Base-by-base conservation (phyloP, 164 flowering plant species). In the Aristolochia californica region DNA sequence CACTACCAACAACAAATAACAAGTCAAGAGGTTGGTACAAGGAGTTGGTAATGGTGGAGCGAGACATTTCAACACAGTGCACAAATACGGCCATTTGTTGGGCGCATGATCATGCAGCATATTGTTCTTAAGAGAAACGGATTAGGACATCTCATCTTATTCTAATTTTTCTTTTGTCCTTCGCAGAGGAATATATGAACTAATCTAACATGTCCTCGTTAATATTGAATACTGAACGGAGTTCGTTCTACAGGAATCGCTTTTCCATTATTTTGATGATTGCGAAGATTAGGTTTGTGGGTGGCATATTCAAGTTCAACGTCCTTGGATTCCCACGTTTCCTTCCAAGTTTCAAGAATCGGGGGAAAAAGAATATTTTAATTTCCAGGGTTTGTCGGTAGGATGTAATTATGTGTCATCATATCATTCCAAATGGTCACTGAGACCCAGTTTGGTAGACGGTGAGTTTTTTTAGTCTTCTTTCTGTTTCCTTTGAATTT, bases 251-350 rank as follows among this genome's bases (percentile, higher is more conserved):
- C 10, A 34, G 40, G 10, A 34, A 34, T 34, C 40, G 7, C 40
- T 34, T 34, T 7, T 34, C 7, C 10, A 34, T 34, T 34, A 7
- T 34, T 34, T 4, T 5, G 7, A 34, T 34, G 40, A 34, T 34
- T 34, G 40, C 11, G 40, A 34, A 34, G 40, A 2, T 34, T 48
- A 0, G 20, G 51, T 48, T 48, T 17, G 23, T 21, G 7, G 51
- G 22, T 17, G 20, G 51, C 17, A 17, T 18, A 2, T 18, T 10
- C 51, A 18, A 48, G 22, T 48, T 48, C 0, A 7, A 48, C 17
- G n/a, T 48, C 51, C n/a, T 48, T 48, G 22, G 51, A 48, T 48
- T 48, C 51, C 22, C 21, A 48, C 51, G 51, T 48, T 48, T 48
- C 23, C 1, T 48, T 18, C 23, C 20, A 22, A 18, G 22, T n/a